These are phyloP conservation scores for Rubus idaeus DNA, from an alignment of 306 rosid genomes.

Conservation along the genomic window DNA sequence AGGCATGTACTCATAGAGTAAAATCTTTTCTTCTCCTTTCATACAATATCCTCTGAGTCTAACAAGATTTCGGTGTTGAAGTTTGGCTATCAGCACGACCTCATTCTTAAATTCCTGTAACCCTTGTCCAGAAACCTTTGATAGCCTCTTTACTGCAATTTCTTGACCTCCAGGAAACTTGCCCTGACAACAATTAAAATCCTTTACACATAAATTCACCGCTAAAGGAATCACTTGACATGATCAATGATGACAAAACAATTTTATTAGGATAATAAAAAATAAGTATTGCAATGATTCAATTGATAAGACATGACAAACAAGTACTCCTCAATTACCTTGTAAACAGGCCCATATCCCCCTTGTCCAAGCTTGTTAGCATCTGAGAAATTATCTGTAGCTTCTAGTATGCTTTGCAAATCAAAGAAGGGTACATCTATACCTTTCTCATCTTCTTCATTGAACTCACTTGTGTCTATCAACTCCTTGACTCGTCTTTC, in stretches of 20 bases:
- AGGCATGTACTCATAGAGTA: conserved; percentile 71
- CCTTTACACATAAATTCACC: not conserved
- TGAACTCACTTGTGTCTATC: conserved; percentile 43
- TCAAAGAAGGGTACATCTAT: conserved; percentile 56
- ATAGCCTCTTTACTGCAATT: conserved; percentile 67
- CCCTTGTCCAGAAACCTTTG: conserved; percentile 68
- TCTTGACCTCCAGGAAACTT: conserved; percentile 55
- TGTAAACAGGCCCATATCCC: conserved; percentile 70
- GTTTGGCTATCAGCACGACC: conserved; percentile 67
- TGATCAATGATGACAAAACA: not conserved
- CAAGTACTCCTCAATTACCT: conserved; percentile 26
- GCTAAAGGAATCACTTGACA: not conserved
- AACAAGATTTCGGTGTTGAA: conserved; percentile 73
- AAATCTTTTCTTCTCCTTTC: conserved; percentile 66
- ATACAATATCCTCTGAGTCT: conserved; percentile 67
- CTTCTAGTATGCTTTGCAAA: conserved; percentile 49
- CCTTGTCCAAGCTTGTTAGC: conserved; percentile 68
- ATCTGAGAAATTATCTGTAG: conserved; percentile 53
- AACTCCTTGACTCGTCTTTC: conserved; percentile 36
- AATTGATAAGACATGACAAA: not conserved
- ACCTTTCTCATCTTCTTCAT: conserved; percentile 45
- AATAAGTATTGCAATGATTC: not conserved
- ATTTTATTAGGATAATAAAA: too few relatives aligned
- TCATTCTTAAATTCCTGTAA: conserved; percentile 68
- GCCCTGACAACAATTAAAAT: conserved; percentile 36